Percentiles rank a stretch among this genome's conserved stretches.
These are phyloP conservation scores for Kwoniella newhampshirensis DNA, from an alignment of 768 basidiomycete species.

Conservation along the genomic window DNA sequence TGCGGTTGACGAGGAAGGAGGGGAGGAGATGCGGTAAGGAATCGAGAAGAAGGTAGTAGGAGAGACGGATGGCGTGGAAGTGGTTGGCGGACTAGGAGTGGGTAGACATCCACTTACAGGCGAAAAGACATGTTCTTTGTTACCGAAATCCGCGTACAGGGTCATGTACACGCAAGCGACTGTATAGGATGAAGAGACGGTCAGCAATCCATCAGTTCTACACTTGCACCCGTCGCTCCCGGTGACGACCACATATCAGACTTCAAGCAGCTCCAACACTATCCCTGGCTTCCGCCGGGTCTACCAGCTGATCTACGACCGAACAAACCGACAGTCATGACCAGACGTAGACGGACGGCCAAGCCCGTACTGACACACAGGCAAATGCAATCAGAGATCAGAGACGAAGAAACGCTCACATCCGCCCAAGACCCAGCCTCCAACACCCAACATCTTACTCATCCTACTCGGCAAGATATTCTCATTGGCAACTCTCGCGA, in stretches of 20 bases:
- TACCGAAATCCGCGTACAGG: conserved; percentile 41
- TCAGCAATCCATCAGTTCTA: not conserved
- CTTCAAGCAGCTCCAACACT: too few species aligned
- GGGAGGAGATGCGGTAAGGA: not conserved
- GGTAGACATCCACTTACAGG: conserved; percentile 27
- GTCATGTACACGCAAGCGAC: conserved; percentile 41
- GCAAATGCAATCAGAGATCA: not conserved
- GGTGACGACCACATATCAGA: too few species aligned
- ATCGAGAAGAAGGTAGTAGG: not conserved
- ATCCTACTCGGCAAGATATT: conserved; percentile 27
- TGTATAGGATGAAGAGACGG: not conserved
- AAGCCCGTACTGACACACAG: not conserved
- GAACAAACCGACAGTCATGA: not conserved
- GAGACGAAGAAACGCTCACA: conserved; percentile 23
- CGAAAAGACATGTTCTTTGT: conserved; percentile 44
- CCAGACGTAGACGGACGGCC: not conserved
- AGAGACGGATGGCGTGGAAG: not conserved
- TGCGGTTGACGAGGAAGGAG: not conserved
- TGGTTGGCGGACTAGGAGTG: not conserved
- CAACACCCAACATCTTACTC: conserved; percentile 34
- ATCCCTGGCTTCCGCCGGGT: not conserved
- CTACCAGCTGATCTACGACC: not conserved
- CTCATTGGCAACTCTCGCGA: conserved; percentile 28
- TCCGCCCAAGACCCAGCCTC: conserved; percentile 36
- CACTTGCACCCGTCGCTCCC: too few species aligned